Evolutionary conservation across 345 rosid species (phyloP).

Genomic region (Carallia brachiata): DNA sequence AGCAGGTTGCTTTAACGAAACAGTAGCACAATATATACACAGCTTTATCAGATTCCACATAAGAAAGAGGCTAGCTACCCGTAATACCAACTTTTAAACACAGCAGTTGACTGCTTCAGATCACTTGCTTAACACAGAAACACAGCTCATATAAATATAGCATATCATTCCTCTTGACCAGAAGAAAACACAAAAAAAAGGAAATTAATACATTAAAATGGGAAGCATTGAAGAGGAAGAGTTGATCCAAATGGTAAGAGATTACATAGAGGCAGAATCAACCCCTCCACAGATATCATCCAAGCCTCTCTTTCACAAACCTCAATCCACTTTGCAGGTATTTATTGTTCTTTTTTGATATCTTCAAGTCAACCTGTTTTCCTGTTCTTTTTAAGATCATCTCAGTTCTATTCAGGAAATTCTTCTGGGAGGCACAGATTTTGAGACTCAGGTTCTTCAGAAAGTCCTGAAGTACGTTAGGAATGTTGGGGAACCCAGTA

Average conservation of each 20-base stretch:
- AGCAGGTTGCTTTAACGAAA: not conserved
- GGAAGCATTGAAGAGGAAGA: slow-evolving; percentile 49
- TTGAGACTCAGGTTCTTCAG: slow-evolving; percentile 34
- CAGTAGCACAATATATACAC: not conserved
- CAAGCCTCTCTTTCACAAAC: not conserved
- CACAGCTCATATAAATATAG: not conserved
- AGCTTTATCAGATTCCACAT: not conserved
- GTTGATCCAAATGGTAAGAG: slow-evolving; percentile 43
- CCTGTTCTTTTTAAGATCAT: not conserved
- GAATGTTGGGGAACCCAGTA: slow-evolving; percentile 24
- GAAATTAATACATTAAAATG: slow-evolving; percentile 15
- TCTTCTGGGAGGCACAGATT: slow-evolving; percentile 25
- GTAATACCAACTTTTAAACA: not conserved
- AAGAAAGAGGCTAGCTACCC: not conserved
- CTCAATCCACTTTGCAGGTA: slow-evolving; percentile 36
- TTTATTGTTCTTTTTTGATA: not conserved
- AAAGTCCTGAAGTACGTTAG: slow-evolving; percentile 25
- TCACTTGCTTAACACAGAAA: not conserved
- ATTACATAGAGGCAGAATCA: slow-evolving; percentile 42
- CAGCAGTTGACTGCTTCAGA: slow-evolving; percentile 10
- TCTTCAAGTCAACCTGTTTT: not conserved
- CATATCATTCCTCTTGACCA: not conserved
- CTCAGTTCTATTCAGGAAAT: slow-evolving; percentile 26
- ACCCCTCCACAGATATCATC: slow-evolving; percentile 5
- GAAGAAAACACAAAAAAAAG: not conserved